phyloP scores from a whole-genome alignment of 1,284 basidiomycete genomes.

The Tilletia walkeri region DNA sequence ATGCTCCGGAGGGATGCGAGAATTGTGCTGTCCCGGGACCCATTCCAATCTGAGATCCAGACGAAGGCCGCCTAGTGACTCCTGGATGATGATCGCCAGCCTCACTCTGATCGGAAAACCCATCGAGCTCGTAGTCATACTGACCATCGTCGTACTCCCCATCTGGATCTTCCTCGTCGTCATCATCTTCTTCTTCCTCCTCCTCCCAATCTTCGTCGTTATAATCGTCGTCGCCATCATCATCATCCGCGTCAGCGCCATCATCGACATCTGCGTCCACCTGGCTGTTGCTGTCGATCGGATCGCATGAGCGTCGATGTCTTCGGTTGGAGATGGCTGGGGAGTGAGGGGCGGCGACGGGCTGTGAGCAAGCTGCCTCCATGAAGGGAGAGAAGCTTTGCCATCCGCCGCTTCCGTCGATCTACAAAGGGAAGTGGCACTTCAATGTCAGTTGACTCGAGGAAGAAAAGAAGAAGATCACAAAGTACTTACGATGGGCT shows the following conservation, averaged over 20 bases:
- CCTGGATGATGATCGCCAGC: neutral
- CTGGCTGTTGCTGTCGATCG: neutral
- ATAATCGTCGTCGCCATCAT: conserved; percentile 13
- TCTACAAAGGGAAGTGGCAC: neutral
- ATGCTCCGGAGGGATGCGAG: too few species aligned
- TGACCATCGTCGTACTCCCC: neutral
- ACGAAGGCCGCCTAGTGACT: neutral
- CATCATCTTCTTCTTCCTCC: conserved; percentile 20
- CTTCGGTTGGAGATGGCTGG: neutral
- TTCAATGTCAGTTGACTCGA: neutral
- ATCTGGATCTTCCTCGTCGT: conserved; percentile 18
- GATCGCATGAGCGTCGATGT: neutral
- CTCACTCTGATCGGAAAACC: conserved; percentile 10
- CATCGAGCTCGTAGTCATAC: conserved; percentile 12
- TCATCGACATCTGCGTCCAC: neutral
- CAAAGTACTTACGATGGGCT: conserved; percentile 6
- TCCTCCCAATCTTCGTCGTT: conserved; percentile 21
- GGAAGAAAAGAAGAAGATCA: neutral
- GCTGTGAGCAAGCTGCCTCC: conserved; percentile 13
- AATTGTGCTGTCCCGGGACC: neutral
- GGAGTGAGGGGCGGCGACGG: conserved; percentile 1
- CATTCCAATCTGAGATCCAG: neutral
- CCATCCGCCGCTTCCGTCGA: conserved; percentile 13
- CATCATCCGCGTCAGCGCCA: conserved; percentile 8
- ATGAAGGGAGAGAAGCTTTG: conserved; percentile 17